phyloP scores from a whole-genome alignment of 2,329 filamentous ascomycete species.

The Fusarium sp. region DNA sequence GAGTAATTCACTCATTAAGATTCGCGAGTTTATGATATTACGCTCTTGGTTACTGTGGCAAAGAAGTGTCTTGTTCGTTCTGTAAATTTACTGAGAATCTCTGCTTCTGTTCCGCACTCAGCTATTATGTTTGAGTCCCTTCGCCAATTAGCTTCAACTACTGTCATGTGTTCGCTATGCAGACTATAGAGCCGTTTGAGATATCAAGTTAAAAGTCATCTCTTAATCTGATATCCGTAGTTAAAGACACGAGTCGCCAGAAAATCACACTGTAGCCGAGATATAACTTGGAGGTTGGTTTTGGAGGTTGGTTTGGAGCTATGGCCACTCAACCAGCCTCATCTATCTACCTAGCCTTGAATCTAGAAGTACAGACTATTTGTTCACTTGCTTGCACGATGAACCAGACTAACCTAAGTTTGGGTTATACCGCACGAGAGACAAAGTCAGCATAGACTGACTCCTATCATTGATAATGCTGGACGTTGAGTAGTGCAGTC shows the following conservation, averaged over 20 bases:
- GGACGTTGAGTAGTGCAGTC: no score
- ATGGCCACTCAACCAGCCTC: not conserved
- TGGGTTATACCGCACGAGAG: no score
- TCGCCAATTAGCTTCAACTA: constrained; percentile 1
- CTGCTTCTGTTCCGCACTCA: no score
- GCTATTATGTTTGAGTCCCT: not conserved
- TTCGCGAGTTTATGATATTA: constrained; percentile 12
- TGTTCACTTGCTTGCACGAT: not conserved
- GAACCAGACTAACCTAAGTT: not conserved
- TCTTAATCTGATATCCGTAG: not conserved
- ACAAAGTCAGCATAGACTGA: no score
- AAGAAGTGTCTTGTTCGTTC: not conserved
- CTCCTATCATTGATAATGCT: no score
- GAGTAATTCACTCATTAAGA: constrained; percentile 21
- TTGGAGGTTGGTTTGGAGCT: not conserved
- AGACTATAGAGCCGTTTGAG: not conserved
- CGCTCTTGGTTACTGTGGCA: not conserved
- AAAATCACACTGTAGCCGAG: not conserved
- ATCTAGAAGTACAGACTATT: not conserved
- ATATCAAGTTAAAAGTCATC: not conserved
- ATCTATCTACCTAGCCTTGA: not conserved
- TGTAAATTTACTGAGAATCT: not conserved
- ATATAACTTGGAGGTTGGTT: not conserved
- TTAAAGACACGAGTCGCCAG: not conserved
- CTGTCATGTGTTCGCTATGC: not conserved